Conservation (phyloP, 495 filamentous ascomycete species). For the Trichoderma gamsii region DNA sequence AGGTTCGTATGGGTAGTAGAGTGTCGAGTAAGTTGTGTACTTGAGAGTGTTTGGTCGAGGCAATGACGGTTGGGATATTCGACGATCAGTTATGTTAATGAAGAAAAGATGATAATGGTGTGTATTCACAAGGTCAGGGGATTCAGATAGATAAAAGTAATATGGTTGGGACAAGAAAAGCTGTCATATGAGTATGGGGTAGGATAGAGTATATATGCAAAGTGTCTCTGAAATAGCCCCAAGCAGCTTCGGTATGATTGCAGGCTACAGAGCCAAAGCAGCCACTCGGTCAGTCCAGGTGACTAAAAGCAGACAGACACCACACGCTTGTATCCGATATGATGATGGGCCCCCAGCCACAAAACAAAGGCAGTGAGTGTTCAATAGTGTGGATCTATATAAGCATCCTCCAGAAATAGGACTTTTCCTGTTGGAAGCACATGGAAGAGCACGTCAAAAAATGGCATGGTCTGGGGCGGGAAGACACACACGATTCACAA, state of each 20-base stretch:
- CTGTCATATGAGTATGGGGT: neutral
- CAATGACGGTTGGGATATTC: no score
- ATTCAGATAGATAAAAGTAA: neutral
- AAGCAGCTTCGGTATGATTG: neutral
- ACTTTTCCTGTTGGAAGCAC: neutral
- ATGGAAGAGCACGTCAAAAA: neutral
- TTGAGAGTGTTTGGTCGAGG: no score
- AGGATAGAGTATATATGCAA: neutral
- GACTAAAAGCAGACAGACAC: neutral
- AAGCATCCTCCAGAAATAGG: slow-evolving; percentile 6
- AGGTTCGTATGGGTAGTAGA: neutral
- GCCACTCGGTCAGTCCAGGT: slow-evolving; percentile 13
- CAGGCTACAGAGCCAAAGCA: neutral
- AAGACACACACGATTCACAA: neutral
- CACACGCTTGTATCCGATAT: neutral
- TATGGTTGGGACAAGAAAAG: neutral
- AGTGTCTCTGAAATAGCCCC: neutral
- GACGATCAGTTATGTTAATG: neutral
- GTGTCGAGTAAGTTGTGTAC: neutral
- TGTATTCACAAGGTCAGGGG: neutral
- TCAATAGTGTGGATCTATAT: neutral
- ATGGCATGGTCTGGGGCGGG: neutral
- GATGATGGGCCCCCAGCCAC: slow-evolving; percentile 11
- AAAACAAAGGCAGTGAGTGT: neutral
- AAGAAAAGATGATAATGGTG: neutral